Conservation (phyloP, 805 yeast genomes). For the Isabelozyma pseudorhagii region DNA sequence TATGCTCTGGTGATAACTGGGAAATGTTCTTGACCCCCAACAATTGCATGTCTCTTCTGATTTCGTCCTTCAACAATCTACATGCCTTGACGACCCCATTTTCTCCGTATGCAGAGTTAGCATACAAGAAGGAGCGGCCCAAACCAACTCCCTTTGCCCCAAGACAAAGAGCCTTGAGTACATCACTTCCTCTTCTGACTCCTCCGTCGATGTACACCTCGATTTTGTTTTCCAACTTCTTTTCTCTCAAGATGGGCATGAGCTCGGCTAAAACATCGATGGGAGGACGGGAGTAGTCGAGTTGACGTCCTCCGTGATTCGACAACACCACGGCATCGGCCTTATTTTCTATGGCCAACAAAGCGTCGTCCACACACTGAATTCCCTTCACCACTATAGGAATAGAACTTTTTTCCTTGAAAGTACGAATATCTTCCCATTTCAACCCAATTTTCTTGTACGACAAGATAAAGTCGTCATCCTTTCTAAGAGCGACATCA, state of each 20-base stretch:
- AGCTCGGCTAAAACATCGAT: constrained; percentile 72
- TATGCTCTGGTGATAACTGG: constrained; percentile 40
- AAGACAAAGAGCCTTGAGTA: constrained; percentile 60
- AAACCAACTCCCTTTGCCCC: constrained; percentile 72
- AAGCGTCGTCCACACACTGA: constrained; percentile 75
- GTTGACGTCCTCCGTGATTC: constrained; percentile 88
- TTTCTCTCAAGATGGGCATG: constrained; percentile 48
- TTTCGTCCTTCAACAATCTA: constrained; percentile 63
- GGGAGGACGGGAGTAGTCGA: constrained; percentile 78
- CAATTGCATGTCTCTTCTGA: constrained; percentile 76
- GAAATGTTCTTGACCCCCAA: constrained; percentile 66
- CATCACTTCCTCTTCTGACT: constrained; percentile 64
- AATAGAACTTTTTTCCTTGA: constrained; percentile 32
- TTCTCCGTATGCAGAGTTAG: constrained; percentile 61
- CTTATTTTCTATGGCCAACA: constrained; percentile 68
- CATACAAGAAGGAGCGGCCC: constrained; percentile 65
- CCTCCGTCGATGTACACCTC: constrained; percentile 69
- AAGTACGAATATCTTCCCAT: constrained; percentile 28
- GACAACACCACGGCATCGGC: constrained; percentile 75
- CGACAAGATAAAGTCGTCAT: constrained; percentile 11
- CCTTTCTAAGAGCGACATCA: constrained; percentile 6
- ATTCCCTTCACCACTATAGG: constrained; percentile 68
- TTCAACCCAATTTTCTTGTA: constrained; percentile 14
- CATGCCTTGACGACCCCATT: constrained; percentile 60
- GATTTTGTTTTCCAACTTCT: constrained; percentile 42